These are phyloP conservation scores for Globisporangium carolinianum DNA, from an alignment of 352 stramenopile species.

Conservation along the genomic window DNA sequence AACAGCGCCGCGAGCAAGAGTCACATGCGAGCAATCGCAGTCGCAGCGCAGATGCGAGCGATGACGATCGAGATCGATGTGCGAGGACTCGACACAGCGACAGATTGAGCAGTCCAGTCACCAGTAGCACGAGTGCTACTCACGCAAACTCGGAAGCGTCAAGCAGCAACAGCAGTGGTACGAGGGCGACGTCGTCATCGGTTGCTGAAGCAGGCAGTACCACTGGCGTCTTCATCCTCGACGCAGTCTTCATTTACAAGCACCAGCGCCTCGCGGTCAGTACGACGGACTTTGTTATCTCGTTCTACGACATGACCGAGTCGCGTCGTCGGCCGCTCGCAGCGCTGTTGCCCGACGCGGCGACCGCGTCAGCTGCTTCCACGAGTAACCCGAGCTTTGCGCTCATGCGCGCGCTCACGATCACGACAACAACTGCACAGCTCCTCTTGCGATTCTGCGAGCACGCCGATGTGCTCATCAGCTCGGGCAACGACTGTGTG, in stretches of 20 bases:
- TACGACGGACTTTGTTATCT: constrained; percentile 73
- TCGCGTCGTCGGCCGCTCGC: constrained; percentile 21
- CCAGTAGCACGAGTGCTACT: neutral
- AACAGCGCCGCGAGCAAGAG: neutral
- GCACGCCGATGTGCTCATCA: constrained; percentile 37
- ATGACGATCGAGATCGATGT: no score
- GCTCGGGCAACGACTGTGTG: constrained; percentile 59
- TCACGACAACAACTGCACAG: constrained; percentile 58
- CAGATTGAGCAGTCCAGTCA: constrained; percentile 1
- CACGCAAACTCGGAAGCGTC: neutral
- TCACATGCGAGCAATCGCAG: no score
- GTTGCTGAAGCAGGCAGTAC: neutral
- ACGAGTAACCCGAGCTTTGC: constrained; percentile 22
- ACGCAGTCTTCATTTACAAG: constrained; percentile 56
- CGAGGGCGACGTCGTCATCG: neutral
- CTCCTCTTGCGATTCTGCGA: constrained; percentile 63
- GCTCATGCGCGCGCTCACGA: constrained; percentile 38
- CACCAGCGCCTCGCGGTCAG: constrained; percentile 60
- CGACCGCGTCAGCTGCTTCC: constrained; percentile 8
- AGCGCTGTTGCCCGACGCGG: constrained; percentile 9
- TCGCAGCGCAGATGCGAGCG: neutral
- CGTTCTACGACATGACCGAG: constrained; percentile 78
- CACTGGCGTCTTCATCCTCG: constrained; percentile 42
- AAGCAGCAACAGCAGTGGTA: neutral
- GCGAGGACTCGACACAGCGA: neutral